Evolutionary conservation across 2,329 filamentous ascomycete genomes (phyloP), one percentile per base, ranked within the genome.

Genomic region (Furcasterigmium furcatum): DNA sequence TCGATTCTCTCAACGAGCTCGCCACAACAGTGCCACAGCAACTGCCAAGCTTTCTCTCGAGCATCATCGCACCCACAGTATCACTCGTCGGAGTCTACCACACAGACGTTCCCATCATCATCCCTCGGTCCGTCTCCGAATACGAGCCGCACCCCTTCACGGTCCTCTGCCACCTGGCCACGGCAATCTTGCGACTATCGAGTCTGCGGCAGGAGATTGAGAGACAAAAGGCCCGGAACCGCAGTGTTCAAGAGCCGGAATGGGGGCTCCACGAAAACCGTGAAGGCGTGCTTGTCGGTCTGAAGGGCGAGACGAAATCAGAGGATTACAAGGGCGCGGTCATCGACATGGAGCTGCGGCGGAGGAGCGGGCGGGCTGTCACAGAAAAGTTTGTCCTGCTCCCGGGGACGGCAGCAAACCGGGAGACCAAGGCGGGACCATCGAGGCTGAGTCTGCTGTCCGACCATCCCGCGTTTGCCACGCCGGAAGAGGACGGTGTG

Each of bases 1-100:
- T 96, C 56, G 91, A 96, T 71, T 83, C 82, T 3, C 78, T 96
- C 13, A 85, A 91, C 59, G 74, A 81, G 4, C 74, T 95, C 4
- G 67, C 75, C 27, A 66, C 76, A 21, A 59, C 70, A 3, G 67
- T 74, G 50, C 71, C 79, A 2, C 73, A 82, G 29, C 74, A 78
- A 50, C 72, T 89, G 9, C 79, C 82, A 13, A 70, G 74, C 46
- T 91, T 89, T 60, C 82, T 94, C 42, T 87, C 84, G 20, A 81
- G 79, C 46, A 67, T 85, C 50, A 79, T 89, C 55, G 74, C 77
- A 3, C 85, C 88, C 1, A 61, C 72, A 24, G 79, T 84, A 29
- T 91, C 88, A 6, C 75, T 96, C 35, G 71, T 96, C 7, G 85
- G 84, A 36, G 80, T 87, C 48, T 95, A 95, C 64, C 94, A 97